phyloP scores from a whole-genome alignment of 2,329 filamentous ascomycete species.

The Sporothrix schenckii region DNA sequence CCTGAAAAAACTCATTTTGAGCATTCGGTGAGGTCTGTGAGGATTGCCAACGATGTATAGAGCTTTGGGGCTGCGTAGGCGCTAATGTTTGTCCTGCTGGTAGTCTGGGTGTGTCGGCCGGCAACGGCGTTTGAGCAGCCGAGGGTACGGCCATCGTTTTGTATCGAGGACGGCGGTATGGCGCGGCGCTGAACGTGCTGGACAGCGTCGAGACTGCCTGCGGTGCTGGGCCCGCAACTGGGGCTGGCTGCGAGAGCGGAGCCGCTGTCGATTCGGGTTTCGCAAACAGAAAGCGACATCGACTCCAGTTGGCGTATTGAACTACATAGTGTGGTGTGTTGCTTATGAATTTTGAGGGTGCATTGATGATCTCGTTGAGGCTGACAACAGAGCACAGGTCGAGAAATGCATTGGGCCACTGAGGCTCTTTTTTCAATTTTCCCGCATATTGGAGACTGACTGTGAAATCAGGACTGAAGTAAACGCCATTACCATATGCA shows the following conservation, averaged over 20 bases:
- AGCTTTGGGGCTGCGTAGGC: background rate
- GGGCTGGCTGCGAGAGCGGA: background rate
- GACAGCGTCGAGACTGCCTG: background rate
- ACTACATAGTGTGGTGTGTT: constrained; percentile 69
- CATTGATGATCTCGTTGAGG: constrained; percentile 84
- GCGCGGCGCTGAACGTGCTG: background rate
- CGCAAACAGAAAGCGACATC: constrained; percentile 78
- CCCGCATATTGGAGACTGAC: constrained; percentile 59
- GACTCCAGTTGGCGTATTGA: constrained; percentile 78
- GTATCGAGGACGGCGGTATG: background rate
- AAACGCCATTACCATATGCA: constrained; percentile 76
- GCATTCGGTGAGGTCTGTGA: background rate
- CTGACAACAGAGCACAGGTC: constrained; percentile 64
- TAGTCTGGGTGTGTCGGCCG: background rate
- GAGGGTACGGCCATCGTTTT: background rate
- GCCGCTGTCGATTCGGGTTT: background rate
- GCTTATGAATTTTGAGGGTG: constrained; percentile 62
- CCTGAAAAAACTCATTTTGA: background rate
- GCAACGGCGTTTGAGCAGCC: background rate
- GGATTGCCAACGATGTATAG: background rate
- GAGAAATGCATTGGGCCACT: constrained; percentile 70
- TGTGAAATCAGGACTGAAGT: constrained; percentile 66
- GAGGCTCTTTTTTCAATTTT: too few species aligned
- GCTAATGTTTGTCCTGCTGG: background rate
- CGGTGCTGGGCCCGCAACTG: background rate